Base-by-base conservation (phyloP, 305 asterid species). In the Fraxinus dipetala region DNA sequence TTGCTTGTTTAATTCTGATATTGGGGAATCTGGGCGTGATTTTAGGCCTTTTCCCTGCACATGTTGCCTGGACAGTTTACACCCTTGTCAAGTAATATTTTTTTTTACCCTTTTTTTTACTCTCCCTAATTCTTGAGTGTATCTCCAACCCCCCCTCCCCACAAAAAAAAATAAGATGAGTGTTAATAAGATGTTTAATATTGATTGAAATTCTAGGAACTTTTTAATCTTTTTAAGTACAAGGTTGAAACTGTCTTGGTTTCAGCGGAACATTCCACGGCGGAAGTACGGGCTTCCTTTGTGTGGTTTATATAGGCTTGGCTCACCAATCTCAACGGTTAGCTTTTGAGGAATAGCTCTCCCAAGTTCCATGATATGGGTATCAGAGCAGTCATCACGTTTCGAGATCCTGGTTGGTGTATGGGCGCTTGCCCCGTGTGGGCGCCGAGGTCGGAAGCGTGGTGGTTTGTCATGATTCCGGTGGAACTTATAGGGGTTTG, bases 1-100 rank as follows among this genome's bases (percentile, higher is more conserved):
- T 94, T 83, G 98, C 98, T 84, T 89, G 85, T 43, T 85, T 93
- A 81, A 87, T 94, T 24, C 89, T 96, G 72, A 89, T 92, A 26
- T 36, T 87, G 43, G 97, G 98, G 81, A 93, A 94, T 88, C 89
- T 90, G 30, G 94, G 85, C 78, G 97, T 94, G 88, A 94, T 96
- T 88, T 86, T 96, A 79, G 95, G 93, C 48, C 94, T 94, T 51
- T 91, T 96, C 38, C 99, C 99, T 31, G 92, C 97, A 24, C 99
- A 94, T 88, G 87, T 91, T 85, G 84, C 87, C 78, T 94, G 99
- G 97, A 90, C 99, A n/a, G 88, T 93, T 30, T 92, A 92, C 78
- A 86, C 98, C 85, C 89, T 96, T 88, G 45, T 90, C 94, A 92
- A 90, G 99, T 96, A 91, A 86, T 80, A 0, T 94, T 94, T 35